These are phyloP conservation scores for Hortaea werneckii DNA, from an alignment of 2,329 filamentous ascomycete species.

Conservation along the genomic window DNA sequence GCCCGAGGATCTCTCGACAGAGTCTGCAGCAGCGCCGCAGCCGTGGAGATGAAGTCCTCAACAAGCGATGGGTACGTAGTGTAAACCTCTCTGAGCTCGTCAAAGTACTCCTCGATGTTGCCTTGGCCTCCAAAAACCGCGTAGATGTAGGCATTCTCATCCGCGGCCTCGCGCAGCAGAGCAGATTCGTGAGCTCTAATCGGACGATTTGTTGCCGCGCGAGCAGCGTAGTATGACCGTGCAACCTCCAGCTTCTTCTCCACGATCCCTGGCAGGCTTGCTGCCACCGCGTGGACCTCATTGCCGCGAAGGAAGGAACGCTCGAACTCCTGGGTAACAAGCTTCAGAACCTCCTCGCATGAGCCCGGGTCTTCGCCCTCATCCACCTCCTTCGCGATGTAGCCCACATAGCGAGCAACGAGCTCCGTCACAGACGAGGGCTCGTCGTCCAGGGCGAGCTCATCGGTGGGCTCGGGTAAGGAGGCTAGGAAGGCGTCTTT, in stretches of 20 bases:
- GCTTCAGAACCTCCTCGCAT: conserved; percentile 84
- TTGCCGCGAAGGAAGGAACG: conserved; percentile 89
- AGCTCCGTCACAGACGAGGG: conserved; percentile 92
- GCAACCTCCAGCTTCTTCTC: conserved; percentile 88
- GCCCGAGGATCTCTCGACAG: conserved; percentile 75
- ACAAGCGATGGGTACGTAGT: conserved; percentile 85
- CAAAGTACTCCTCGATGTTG: conserved; percentile 99
- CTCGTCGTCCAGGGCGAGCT: conserved; percentile 96
- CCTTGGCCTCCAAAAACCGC: conserved; percentile 94
- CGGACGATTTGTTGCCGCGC: conserved; percentile 69
- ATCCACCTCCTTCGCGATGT: conserved; percentile 78
- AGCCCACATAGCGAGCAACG: conserved; percentile 86
- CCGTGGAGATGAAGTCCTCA: conserved; percentile 68
- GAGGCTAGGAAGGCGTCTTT: conserved; percentile 81
- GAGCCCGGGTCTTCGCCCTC: conserved; percentile 88
- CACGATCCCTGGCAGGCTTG: conserved; percentile 77
- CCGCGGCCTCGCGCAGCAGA: conserved; percentile 75
- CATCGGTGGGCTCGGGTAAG: conserved; percentile 85
- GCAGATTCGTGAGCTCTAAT: conserved; percentile 93
- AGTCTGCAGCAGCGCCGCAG: conserved; percentile 77
- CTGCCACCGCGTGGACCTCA: conserved; percentile 85
- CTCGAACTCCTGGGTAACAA: conserved; percentile 93
- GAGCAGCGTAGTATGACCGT: conserved; percentile 81
- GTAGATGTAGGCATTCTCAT: conserved; percentile 76
- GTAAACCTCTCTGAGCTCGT: conserved; percentile 87